Base-by-base conservation (phyloP, 2,329 filamentous ascomycete genomes). In the Cercospora brassicicola region DNA sequence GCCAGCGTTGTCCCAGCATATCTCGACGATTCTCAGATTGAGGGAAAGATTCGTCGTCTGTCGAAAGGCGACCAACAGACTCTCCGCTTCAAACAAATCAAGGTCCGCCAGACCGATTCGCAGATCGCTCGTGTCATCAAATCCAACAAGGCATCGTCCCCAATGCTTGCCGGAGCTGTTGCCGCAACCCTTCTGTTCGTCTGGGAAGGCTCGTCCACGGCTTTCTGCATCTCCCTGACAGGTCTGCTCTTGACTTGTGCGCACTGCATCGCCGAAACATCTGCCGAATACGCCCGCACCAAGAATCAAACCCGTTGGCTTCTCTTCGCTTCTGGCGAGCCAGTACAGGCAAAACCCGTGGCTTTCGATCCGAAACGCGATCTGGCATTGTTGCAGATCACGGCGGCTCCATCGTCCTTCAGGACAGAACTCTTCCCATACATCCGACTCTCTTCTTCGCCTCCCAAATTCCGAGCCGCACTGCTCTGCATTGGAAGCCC, bases 221-320 rank as follows among this genome's bases (percentile, higher is more conserved):
- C 84, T 0, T 79, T 86, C 2, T 86, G 83, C 69, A 81, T 86
- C 36, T 79, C 80, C 0, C 69, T 78, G 0, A 65, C 73, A 2
- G 84, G 85, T 4, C 76, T 84, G 48, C 71, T 85, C 4, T 74
- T 86, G 20, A 85, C 83, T 1, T 86, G 84, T 73, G 79, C 84
- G 0, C 85, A 86, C 67, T 86, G 84, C 69, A 75, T 86, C 18
- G 83, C 82, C 2, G 84, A 85, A 59, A 76, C 74, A 0, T 69
- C 70, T 4, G 73, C 76, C 1, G 80, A 82, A 8, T 76, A 81
- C 2, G 73, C 79, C 61, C 53, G 26, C 0, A 61, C 71, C 0
- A 75, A 75, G 11, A 67, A 64, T 4, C 69, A 23, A 26, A 13
- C 18, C 0, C 45, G 65, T 4, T 84, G 81, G 79, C 78, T 86